These are phyloP conservation scores for Colletotrichum sp. DNA, from an alignment of 2,329 filamentous ascomycete species.

Conservation along the genomic window DNA sequence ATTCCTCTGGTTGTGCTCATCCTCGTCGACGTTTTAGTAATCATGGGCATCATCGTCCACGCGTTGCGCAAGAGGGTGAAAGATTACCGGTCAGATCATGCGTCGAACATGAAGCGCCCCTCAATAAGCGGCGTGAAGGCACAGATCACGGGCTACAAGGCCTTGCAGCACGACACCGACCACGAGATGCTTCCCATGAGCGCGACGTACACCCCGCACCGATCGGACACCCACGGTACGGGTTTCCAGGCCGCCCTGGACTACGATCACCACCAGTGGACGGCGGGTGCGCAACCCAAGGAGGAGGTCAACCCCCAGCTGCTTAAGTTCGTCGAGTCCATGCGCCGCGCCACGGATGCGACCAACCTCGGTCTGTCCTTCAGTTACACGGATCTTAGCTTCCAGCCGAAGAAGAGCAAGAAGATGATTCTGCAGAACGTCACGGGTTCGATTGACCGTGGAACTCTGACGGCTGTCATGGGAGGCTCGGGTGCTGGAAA, in stretches of 20 bases:
- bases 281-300: constrained; percentile 28
- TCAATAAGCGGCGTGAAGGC: constrained; percentile 32
- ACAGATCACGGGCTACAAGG: constrained; percentile 37
- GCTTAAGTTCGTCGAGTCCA: constrained; percentile 55
- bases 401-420: constrained; percentile 48
- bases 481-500: constrained; percentile 65
- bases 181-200: constrained; percentile 40
- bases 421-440: constrained; percentile 57
- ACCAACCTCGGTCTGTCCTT: constrained; percentile 59
- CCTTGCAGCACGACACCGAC: constrained; percentile 34
- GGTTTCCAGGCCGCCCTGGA: constrained; percentile 43
- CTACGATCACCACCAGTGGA: constrained; percentile 22
- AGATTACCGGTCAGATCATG: neutral
- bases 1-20: constrained; percentile 49
- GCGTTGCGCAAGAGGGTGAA: constrained; percentile 36
- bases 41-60: constrained; percentile 39
- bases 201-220: constrained; percentile 32
- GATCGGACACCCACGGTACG: neutral
- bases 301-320: constrained; percentile 43
- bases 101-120: neutral
- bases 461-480: constrained; percentile 64
- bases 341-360: constrained; percentile 55
- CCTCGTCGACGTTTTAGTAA: constrained; percentile 45
- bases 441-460: constrained; percentile 58
- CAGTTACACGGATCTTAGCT: constrained; percentile 54